Evolutionary conservation across 306 rosid genomes (phyloP), one percentile per base, ranked within the genome.

Genomic region (Vigna nakashimae): DNA sequence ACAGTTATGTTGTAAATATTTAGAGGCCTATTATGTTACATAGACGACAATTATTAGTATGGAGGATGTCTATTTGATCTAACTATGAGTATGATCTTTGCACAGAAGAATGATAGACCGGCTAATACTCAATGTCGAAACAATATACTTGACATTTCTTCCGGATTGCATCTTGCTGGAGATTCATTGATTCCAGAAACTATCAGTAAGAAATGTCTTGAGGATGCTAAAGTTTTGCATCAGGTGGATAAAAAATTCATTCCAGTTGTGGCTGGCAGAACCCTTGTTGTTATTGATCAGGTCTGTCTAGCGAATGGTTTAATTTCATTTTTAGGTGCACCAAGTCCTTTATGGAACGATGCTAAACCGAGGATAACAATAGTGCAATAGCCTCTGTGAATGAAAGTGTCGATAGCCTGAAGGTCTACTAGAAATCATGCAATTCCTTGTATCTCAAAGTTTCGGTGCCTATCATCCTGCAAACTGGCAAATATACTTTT

Each of bases 171-270:
- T 87, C 97, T 94, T 85, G 91, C 96, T 77, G 84, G 96, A 79
- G 93, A 87, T 80, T 91, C 88, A 18, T 87, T 95, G 67, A 85
- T 95, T 85, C 98, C 98, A 43, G 84, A 87, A 76, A 83, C 89
- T 38, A 85, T 95, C 75, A 78, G 84, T 77, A 95, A 90, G 86
- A 86, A 81, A 64, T 85, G 76, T 86, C 90, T 95, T 11, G 88
- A 84, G 71, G 80, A 87, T 75, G 94, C 92, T 71, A 91, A 80
- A 80, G 96, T 91, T 85, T 96, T 95, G 71, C 90, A 71, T 59
- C 99, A 95, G 89, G 89, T 95, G 81, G 99, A 95, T 85, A 91
- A 95, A 86, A 95, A 95, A 82, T 95, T 87, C 86, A 95, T 95
- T 82, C 97, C 97, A 52, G 80, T 95, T 63, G 90, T 88, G 84